A percentile compares a stretch with the other conserved stretches of the same genome.
phyloP scores from a whole-genome alignment of 805 yeast genomes.

The Scheffersomyces stipitis region DNA sequence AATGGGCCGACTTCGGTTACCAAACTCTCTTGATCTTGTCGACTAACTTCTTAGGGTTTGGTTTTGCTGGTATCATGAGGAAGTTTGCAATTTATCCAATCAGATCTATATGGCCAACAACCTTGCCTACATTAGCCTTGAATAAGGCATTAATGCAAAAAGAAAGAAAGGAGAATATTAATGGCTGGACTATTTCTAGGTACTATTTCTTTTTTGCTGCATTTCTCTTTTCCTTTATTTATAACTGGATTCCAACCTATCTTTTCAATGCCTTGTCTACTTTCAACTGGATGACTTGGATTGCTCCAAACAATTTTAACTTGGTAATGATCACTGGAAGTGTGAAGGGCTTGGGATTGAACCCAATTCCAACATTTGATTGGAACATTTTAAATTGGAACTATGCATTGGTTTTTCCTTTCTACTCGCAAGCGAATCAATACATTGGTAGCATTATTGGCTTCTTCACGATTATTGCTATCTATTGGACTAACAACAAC shows the following conservation, averaged over 20 bases:
- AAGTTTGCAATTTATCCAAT: conserved; percentile 30
- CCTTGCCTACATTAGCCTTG: conserved; percentile 29
- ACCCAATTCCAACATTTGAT: conserved; percentile 30
- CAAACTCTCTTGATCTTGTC: conserved; percentile 12
- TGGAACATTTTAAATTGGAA: conserved; percentile 21
- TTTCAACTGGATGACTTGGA: conserved; percentile 35
- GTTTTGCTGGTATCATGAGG: conserved; percentile 16
- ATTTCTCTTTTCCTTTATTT: conserved; percentile 19
- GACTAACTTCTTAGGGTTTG: conserved; percentile 17
- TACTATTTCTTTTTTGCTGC: conserved; percentile 19
- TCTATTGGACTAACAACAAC: conserved; percentile 26
- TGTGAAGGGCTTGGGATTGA: conserved; percentile 25
- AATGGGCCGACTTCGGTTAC: conserved; percentile 21
- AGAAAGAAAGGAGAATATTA: conserved; percentile 25
- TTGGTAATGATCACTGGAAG: conserved; percentile 27
- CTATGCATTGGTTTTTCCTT: conserved; percentile 19
- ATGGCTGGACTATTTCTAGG: conserved; percentile 32
- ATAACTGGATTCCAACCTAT: conserved; percentile 31
- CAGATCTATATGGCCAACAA: conserved; percentile 52
- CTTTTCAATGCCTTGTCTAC: conserved; percentile 23
- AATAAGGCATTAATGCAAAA: conserved; percentile 24
- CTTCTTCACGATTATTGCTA: conserved; percentile 23
- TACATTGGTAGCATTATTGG: conserved; percentile 24
- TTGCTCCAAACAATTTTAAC: conserved; percentile 22
- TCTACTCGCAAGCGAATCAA: conserved; percentile 21